Evolutionary conservation across 2,329 filamentous ascomycete species (phyloP).

Genomic region (Nemania sp.): DNA sequence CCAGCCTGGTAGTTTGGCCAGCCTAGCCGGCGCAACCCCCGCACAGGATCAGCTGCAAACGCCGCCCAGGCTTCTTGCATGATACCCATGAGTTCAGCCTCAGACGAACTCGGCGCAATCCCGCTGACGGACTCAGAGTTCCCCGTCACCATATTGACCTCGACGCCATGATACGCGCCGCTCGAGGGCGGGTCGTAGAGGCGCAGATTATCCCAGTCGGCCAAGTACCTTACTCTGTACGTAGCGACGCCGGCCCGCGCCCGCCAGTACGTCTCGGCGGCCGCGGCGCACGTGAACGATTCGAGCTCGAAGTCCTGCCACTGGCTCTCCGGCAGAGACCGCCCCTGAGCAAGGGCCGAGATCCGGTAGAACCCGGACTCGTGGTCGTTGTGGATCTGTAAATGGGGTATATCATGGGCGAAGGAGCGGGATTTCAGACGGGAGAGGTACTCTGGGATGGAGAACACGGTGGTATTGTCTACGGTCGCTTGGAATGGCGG

Average conservation of each 20-base stretch:
- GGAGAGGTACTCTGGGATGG: slow-evolving; percentile 10
- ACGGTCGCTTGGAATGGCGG: slow-evolving; percentile 18
- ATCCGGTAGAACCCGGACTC: slow-evolving; percentile 20
- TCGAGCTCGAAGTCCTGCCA: slow-evolving; percentile 16
- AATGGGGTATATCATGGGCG: slow-evolving; percentile 6
- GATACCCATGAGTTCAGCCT: not conserved
- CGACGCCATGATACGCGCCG: slow-evolving; percentile 17
- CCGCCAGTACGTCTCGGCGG: slow-evolving; percentile 17
- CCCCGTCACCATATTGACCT: slow-evolving; percentile 19
- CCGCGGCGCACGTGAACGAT: slow-evolving; percentile 13
- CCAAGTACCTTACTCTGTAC: slow-evolving; percentile 11
- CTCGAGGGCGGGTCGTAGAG: slow-evolving; percentile 14
- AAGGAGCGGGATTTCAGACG: slow-evolving; percentile 5
- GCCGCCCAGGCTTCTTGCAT: slow-evolving; percentile 15
- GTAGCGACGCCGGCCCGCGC: slow-evolving; percentile 1
- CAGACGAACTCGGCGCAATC: not conserved
- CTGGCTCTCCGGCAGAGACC: slow-evolving; percentile 12
- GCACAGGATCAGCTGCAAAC: slow-evolving; percentile 7
- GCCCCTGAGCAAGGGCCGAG: slow-evolving; percentile 13
- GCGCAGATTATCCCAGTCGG: slow-evolving; percentile 14
- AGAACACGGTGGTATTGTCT: slow-evolving; percentile 8
- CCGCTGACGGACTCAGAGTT: slow-evolving; percentile 13
- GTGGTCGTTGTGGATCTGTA: slow-evolving; percentile 17
- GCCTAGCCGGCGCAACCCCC: slow-evolving; percentile 5
- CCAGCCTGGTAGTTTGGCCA: slow-evolving; percentile 10